These are phyloP conservation scores for Metschnikowia cerradonensis DNA, from an alignment of 805 yeast genomes.

Conservation along the genomic window DNA sequence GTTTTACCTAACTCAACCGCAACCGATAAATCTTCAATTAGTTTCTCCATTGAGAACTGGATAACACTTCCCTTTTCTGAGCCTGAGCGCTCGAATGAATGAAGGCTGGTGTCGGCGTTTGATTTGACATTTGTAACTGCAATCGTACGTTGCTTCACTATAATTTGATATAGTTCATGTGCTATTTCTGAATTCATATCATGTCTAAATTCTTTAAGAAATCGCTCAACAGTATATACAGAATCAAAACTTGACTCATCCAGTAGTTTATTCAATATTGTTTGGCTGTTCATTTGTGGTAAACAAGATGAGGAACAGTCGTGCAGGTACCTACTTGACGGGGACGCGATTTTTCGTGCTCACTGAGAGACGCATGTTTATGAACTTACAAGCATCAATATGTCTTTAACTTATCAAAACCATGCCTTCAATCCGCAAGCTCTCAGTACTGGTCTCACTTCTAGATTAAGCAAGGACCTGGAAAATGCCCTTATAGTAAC, in stretches of 20 bases:
- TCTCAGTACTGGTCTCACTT: conserved; percentile 65
- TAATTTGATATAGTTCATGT: not conserved
- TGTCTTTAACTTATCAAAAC: conserved; percentile 15
- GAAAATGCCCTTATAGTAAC: conserved; percentile 65
- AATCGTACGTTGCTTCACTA: not conserved
- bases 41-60: not conserved
- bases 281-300: not conserved
- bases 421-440: conserved; percentile 63
- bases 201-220: not conserved
- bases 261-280: not conserved
- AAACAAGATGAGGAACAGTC: conserved; percentile 1
- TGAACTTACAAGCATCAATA: not conserved
- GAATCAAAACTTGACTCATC: conserved; percentile 2
- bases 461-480: conserved; percentile 62
- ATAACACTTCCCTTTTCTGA: not conserved
- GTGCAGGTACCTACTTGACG: conserved; percentile 3
- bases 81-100: not conserved
- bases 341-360: conserved; percentile 1
- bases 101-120: not conserved
- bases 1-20: not conserved
- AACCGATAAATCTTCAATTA: not conserved
- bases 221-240: not conserved
- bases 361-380: not conserved
- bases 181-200: not conserved
- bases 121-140: conserved; percentile 1